These are phyloP conservation scores for Tolypocladium ovalisporum DNA, from an alignment of 2,329 filamentous ascomycete genomes.

Conservation along the genomic window DNA sequence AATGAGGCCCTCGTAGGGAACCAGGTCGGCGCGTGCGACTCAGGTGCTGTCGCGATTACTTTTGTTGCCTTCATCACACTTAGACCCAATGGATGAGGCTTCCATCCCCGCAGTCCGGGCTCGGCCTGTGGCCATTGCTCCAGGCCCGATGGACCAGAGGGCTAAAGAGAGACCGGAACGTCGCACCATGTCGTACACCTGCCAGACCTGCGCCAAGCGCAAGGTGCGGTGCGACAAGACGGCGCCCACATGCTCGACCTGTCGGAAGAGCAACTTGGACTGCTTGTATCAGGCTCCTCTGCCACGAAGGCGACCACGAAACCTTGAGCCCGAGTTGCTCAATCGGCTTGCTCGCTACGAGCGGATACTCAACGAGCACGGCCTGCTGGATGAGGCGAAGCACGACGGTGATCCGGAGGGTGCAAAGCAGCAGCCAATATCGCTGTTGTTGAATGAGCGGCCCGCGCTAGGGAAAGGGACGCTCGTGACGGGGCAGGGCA, in stretches of 20 bases:
- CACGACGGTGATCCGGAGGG: background rate
- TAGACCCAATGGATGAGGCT: background rate
- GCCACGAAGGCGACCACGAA: background rate
- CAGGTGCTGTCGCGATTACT: too few relatives aligned
- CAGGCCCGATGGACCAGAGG: background rate
- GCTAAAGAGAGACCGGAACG: background rate
- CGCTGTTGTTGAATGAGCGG: background rate
- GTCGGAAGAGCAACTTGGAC: background rate
- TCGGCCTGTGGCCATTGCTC: background rate
- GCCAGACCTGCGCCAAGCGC: background rate
- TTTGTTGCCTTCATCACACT: background rate
- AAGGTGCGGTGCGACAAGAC: background rate
- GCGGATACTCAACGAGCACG: background rate
- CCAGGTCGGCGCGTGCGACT: too few relatives aligned
- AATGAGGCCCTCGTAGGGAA: too few relatives aligned
- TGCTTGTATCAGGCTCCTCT: background rate
- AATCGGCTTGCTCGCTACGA: background rate
- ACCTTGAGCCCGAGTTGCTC: background rate
- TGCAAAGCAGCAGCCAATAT: background rate
- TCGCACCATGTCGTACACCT: background rate
- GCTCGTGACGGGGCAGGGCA: background rate
- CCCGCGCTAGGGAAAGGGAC: background rate
- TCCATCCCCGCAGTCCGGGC: background rate
- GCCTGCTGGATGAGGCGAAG: background rate
- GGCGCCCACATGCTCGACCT: background rate